These are phyloP conservation scores for Dipteronia dyeriana DNA, from an alignment of 345 rosid species.

Conservation along the genomic window DNA sequence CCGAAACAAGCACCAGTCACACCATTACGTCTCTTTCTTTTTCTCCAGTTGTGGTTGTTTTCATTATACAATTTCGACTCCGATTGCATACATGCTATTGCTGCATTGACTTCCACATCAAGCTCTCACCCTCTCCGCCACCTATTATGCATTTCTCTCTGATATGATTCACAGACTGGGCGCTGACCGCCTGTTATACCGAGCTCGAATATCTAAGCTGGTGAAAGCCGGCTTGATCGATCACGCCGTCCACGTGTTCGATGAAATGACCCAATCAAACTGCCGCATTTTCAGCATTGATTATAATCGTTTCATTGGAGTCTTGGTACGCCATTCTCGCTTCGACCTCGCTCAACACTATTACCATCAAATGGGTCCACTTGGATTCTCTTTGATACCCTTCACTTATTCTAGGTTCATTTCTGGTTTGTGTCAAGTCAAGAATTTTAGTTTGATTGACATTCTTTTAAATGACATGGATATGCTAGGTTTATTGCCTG, in stretches of 20 bases:
- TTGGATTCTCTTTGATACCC: slow-evolving; percentile 74
- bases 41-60: not conserved
- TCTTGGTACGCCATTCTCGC: slow-evolving; percentile 55
- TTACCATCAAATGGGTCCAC: slow-evolving; percentile 58
- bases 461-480: slow-evolving; percentile 69
- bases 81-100: not conserved
- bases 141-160: slow-evolving; percentile 46
- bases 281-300: slow-evolving; percentile 77
- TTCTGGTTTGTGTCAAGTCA: slow-evolving; percentile 71
- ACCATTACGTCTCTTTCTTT: not conserved
- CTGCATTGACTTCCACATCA: not conserved
- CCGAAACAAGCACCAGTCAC: not conserved
- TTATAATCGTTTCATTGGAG: slow-evolving; percentile 87
- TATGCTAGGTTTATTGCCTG: slow-evolving; percentile 59
- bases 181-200: slow-evolving; percentile 82
- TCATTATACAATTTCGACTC: not conserved
- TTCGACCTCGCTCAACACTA: slow-evolving; percentile 71
- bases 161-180: slow-evolving; percentile 88
- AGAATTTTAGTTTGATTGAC: slow-evolving; percentile 57
- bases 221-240: slow-evolving; percentile 79
- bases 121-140: not conserved
- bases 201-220: slow-evolving; percentile 56
- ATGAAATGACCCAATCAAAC: slow-evolving; percentile 78
- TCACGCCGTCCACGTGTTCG: slow-evolving; percentile 82
- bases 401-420: slow-evolving; percentile 95